These are phyloP conservation scores for Scopulariopsis brevicaulis DNA, from an alignment of 2,329 filamentous ascomycete species.

Conservation along the genomic window DNA sequence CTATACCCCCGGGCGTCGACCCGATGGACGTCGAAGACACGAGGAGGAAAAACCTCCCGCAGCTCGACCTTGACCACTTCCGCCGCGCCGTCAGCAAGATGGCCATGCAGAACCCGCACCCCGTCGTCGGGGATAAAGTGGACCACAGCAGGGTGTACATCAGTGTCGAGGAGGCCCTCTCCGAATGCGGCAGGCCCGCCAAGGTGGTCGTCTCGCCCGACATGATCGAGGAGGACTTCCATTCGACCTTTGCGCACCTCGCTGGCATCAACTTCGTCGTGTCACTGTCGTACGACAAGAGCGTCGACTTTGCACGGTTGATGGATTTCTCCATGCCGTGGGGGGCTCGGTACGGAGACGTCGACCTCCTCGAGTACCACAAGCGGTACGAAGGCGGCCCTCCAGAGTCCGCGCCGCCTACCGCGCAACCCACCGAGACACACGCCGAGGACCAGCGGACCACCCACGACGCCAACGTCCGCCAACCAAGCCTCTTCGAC, in stretches of 20 bases:
- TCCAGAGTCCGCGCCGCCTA: neutral
- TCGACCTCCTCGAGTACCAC: neutral
- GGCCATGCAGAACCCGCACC: neutral
- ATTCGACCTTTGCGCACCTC: neutral
- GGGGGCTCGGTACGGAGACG: neutral
- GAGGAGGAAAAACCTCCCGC: no score
- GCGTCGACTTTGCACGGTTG: neutral
- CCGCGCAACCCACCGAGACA: neutral
- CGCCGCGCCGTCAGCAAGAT: neutral
- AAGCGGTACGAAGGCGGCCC: neutral
- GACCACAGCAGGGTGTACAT: neutral
- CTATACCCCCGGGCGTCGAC: neutral
- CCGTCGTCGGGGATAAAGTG: neutral
- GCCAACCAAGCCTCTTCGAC: conserved; percentile 15
- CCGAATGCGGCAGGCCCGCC: neutral
- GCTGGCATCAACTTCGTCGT: neutral
- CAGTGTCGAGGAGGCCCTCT: neutral
- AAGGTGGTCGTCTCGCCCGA: neutral
- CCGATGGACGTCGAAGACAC: neutral
- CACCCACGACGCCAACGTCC: conserved; percentile 2
- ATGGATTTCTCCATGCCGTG: neutral
- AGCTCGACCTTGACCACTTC: neutral
- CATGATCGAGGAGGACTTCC: neutral
- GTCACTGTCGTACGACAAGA: neutral
- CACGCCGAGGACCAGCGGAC: neutral